Percentiles rank a stretch among this genome's conserved stretches.
phyloP scores from a whole-genome alignment of 1,284 basidiomycete species.

The Tilletiaria anomala region DNA sequence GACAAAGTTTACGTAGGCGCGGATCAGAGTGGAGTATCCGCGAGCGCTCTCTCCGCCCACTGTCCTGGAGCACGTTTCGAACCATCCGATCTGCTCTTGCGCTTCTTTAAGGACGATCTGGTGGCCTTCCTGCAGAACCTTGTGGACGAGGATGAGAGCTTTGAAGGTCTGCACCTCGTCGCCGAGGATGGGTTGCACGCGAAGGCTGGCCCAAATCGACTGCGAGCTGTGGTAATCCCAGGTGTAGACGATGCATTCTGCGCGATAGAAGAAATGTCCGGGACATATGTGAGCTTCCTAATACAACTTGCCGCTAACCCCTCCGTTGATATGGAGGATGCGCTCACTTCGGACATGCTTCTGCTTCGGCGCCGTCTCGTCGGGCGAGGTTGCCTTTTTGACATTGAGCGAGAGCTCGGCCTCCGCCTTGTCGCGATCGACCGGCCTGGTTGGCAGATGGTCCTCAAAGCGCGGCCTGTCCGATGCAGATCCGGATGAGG shows the following conservation, averaged over 20 bases:
- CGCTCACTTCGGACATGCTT: slow-evolving; percentile 38
- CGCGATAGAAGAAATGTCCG: not conserved
- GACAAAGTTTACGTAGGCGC: slow-evolving; percentile 36
- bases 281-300: not conserved
- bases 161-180: slow-evolving; percentile 40
- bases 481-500: too few species aligned
- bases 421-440: slow-evolving; percentile 37
- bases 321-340: not conserved
- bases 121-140: slow-evolving; percentile 38
- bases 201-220: slow-evolving; percentile 35
- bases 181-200: slow-evolving; percentile 36
- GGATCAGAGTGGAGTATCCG: slow-evolving; percentile 33
- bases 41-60: slow-evolving; percentile 20
- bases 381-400: slow-evolving; percentile 35
- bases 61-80: slow-evolving; percentile 36
- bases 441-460: slow-evolving; percentile 24
- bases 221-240: slow-evolving; percentile 38
- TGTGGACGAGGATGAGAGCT: slow-evolving; percentile 38
- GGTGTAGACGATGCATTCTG: slow-evolving; percentile 39
- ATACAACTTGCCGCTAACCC: not conserved
- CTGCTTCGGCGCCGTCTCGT: slow-evolving; percentile 38
- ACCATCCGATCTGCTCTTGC: slow-evolving; percentile 36
- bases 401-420: slow-evolving; percentile 35
- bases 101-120: slow-evolving; percentile 32
- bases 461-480: too few species aligned